phyloP scores from a whole-genome alignment of 2,329 filamentous ascomycete species.

The Fusarium sp. region DNA sequence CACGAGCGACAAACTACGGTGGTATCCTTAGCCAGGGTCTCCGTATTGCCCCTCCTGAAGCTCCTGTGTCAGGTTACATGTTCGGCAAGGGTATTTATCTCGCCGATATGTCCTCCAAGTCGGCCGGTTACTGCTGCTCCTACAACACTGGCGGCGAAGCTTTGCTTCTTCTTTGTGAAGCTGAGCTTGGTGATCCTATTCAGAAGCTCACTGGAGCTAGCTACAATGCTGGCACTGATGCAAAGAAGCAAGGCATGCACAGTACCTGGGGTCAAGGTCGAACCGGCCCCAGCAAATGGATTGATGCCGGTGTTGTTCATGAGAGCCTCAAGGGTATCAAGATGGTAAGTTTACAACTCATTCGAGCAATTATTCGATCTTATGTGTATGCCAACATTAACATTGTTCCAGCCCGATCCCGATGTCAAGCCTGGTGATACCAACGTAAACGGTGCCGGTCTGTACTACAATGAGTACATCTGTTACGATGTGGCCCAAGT shows the following conservation, averaged over 20 bases:
- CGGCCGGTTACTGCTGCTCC: constrained; percentile 79
- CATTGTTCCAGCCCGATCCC: constrained; percentile 60
- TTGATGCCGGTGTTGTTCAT: constrained; percentile 77
- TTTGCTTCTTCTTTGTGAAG: constrained; percentile 85
- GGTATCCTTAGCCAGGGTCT: constrained; percentile 90
- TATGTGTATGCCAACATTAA: background rate
- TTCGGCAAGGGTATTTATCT: constrained; percentile 93
- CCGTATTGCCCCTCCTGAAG: constrained; percentile 88
- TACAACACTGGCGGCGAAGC: constrained; percentile 74
- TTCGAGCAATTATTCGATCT: background rate
- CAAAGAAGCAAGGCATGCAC: constrained; percentile 68
- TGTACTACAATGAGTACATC: constrained; percentile 81
- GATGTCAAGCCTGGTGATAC: constrained; percentile 60
- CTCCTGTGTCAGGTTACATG: constrained; percentile 84
- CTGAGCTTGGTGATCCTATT: constrained; percentile 79
- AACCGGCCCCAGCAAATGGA: constrained; percentile 76
- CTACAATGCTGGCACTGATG: constrained; percentile 73
- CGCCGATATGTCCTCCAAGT: constrained; percentile 86
- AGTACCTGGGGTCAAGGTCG: constrained; percentile 78
- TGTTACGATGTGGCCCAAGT: constrained; percentile 77
- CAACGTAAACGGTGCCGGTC: constrained; percentile 56
- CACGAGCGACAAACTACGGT: constrained; percentile 83
- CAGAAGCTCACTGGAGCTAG: constrained; percentile 68
- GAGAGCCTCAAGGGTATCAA: constrained; percentile 72
- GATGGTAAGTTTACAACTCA: constrained; percentile 67